These are phyloP conservation scores for Hippophae tibetana DNA, from an alignment of 306 rosid species.

Conservation along the genomic window DNA sequence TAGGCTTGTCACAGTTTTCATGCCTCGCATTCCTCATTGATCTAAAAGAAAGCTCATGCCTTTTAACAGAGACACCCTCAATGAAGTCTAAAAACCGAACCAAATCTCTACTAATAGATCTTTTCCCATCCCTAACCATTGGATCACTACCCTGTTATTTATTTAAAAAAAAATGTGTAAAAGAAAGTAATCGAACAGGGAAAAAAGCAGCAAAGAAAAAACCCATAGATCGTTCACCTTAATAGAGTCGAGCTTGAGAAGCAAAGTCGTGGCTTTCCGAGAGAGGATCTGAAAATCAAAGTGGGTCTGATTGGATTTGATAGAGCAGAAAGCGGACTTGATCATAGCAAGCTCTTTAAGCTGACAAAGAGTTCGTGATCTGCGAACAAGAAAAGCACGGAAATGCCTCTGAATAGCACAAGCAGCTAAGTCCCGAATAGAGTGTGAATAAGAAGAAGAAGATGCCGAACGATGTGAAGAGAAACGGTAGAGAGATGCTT, in stretches of 20 bases:
- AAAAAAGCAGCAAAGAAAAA: neutral
- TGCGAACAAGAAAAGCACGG: slow-evolving; percentile 75
- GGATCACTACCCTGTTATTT: slow-evolving; percentile 46
- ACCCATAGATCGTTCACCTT: slow-evolving; percentile 36
- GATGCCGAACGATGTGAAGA: slow-evolving; percentile 13
- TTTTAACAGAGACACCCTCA: slow-evolving; percentile 53
- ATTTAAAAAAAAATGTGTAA: neutral
- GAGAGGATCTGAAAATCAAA: slow-evolving; percentile 44
- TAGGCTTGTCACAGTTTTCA: slow-evolving; percentile 28
- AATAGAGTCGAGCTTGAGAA: slow-evolving; percentile 60
- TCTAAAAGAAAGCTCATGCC: slow-evolving; percentile 25
- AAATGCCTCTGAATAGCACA: slow-evolving; percentile 70
- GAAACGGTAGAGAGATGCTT: slow-evolving; percentile 46
- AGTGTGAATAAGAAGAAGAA: slow-evolving; percentile 13
- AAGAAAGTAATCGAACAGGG: neutral
- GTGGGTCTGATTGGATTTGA: slow-evolving; percentile 37
- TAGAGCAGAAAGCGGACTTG: slow-evolving; percentile 46
- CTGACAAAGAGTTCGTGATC: slow-evolving; percentile 71
- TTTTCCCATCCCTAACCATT: slow-evolving; percentile 59
- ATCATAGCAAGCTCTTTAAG: slow-evolving; percentile 70
- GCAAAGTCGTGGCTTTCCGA: slow-evolving; percentile 48
- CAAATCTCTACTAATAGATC: slow-evolving; percentile 55
- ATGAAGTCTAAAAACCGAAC: slow-evolving; percentile 54
- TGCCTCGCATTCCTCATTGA: slow-evolving; percentile 32
- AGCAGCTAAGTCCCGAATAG: slow-evolving; percentile 67